phyloP scores from a whole-genome alignment of 805 yeast genomes.

The Debaryomyces prosopidis region DNA sequence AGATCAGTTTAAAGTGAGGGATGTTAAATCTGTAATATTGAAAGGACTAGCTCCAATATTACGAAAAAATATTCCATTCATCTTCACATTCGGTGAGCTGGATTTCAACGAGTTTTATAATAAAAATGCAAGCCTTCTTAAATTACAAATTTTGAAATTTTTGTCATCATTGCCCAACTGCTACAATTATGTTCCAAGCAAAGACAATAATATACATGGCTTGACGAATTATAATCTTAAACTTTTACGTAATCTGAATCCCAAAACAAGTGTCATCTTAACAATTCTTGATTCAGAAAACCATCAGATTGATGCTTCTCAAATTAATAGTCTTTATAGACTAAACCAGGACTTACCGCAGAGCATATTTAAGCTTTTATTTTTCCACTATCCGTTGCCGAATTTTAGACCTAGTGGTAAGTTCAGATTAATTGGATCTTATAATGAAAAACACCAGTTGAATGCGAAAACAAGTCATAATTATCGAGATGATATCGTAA shows the following conservation, averaged over 20 bases:
- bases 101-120: constrained; percentile 16
- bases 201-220: constrained; percentile 28
- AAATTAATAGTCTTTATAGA: constrained; percentile 35
- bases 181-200: constrained; percentile 23
- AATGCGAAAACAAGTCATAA: constrained; percentile 26
- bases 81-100: constrained; percentile 41
- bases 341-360: constrained; percentile 10
- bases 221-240: constrained; percentile 37
- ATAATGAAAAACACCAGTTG: constrained; percentile 37
- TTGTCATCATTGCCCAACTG: constrained; percentile 37
- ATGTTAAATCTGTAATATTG: constrained; percentile 29
- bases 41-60: constrained; percentile 36
- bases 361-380: constrained; percentile 27
- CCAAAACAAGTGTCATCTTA: constrained; percentile 22
- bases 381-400: constrained; percentile 44
- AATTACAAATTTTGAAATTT: constrained; percentile 22
- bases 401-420: constrained; percentile 41
- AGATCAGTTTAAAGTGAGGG: constrained; percentile 24
- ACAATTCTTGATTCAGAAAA: constrained; percentile 36
- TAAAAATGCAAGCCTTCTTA: constrained; percentile 5
- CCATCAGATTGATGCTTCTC: constrained; percentile 28
- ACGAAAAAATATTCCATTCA: constrained; percentile 27
- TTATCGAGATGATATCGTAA: constrained; percentile 33
- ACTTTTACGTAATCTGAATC: constrained; percentile 13
- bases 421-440: constrained; percentile 38